Conservation (phyloP, 257 asterid genomes). For the Salvia hispanica region DNA sequence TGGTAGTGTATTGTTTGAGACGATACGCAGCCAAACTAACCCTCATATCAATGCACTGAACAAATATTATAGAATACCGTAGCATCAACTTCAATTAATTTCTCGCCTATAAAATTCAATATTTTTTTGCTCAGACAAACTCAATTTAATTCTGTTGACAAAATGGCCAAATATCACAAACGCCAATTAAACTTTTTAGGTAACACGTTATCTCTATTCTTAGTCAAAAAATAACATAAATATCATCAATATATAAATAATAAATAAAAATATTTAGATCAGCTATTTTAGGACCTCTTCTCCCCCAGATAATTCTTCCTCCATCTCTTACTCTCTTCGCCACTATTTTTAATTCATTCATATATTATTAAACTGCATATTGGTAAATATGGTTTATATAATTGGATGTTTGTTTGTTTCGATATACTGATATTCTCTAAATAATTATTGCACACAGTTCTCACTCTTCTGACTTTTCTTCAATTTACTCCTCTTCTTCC, state of each 20-base stretch:
- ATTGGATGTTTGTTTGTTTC: not conserved
- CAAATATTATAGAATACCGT: no score
- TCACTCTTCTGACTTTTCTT: constrained; percentile 39
- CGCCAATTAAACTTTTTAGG: not conserved
- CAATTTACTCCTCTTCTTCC: constrained; percentile 31
- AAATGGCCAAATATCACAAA: not conserved
- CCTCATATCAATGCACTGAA: no score
- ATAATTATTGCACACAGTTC: constrained; percentile 16
- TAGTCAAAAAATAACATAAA: not conserved
- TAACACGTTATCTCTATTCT: constrained; percentile 27
- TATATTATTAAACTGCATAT: not conserved
- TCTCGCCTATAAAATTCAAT: no score
- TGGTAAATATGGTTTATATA: no score
- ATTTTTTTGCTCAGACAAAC: not conserved
- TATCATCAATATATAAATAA: no score
- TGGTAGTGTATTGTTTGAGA: no score
- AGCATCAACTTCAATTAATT: no score
- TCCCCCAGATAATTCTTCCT: constrained; percentile 28
- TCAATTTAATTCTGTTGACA: not conserved
- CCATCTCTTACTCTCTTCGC: not conserved
- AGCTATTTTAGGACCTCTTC: constrained; percentile 15
- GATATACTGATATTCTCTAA: not conserved
- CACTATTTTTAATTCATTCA: not conserved
- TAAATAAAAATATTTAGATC: not conserved
- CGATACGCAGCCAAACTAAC: no score